These are phyloP conservation scores for Cetradonia linearis DNA, from an alignment of 495 filamentous ascomycete species.

Conservation along the genomic window DNA sequence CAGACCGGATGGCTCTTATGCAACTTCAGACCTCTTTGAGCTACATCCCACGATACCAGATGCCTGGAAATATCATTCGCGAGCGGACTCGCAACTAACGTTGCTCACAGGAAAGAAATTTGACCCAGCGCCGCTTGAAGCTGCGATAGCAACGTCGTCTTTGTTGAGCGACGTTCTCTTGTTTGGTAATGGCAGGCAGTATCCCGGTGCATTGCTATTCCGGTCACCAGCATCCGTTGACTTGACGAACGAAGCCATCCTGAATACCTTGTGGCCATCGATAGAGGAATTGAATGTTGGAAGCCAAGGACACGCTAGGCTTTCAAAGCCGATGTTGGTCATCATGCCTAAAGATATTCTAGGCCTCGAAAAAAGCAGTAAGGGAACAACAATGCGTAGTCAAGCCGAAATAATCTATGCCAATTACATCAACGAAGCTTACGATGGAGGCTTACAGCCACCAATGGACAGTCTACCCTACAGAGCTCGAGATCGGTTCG, in stretches of 20 bases:
- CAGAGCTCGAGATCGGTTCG: not conserved
- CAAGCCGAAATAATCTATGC: constrained; percentile 34
- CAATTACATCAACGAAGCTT: constrained; percentile 34
- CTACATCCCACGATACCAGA: constrained; percentile 41
- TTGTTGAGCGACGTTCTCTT: constrained; percentile 37
- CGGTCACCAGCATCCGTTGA: constrained; percentile 10
- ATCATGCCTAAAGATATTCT: constrained; percentile 26
- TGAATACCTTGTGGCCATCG: constrained; percentile 30
- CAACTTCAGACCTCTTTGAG: constrained; percentile 48
- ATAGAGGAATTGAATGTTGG: constrained; percentile 34
- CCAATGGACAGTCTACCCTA: not conserved
- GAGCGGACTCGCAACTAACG: constrained; percentile 51
- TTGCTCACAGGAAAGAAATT: constrained; percentile 61
- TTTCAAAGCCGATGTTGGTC: constrained; percentile 38
- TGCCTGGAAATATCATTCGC: constrained; percentile 50
- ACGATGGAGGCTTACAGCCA: constrained; percentile 18
- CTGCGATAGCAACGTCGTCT: constrained; percentile 28
- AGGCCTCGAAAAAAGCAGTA: constrained; percentile 41
- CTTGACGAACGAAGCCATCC: constrained; percentile 22
- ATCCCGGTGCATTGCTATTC: constrained; percentile 39
- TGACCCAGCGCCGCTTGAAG: constrained; percentile 53
- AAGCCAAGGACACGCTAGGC: constrained; percentile 34
- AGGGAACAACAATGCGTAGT: constrained; percentile 41
- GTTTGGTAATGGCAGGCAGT: constrained; percentile 38
- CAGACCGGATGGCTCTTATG: constrained; percentile 47